Evolutionary conservation across 1,284 basidiomycete species (phyloP), one percentile per base, ranked within the genome.

Genomic region (Wallemia hederae): DNA sequence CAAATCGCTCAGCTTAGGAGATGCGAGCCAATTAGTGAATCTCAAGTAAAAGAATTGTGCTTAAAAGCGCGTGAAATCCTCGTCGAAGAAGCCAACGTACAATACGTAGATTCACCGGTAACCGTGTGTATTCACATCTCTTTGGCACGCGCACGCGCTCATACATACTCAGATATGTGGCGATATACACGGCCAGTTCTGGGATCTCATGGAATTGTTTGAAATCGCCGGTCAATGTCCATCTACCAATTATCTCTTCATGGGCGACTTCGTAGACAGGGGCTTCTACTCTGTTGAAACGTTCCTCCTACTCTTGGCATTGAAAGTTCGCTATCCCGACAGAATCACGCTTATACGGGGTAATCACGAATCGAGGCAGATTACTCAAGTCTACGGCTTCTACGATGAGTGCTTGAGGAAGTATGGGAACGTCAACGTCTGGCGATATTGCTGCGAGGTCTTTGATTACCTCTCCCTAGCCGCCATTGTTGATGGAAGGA

Each of bases 131-230:
- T 26, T 25, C 22, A n/a, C n/a, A n/a, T n/a, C n/a, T n/a, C n/a
- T n/a, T 56, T 58, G 55, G 26, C 17, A 39, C 14, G 17, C 59
- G 15, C 28, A 24, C 27, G 19, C 22, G 29, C 59, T 49, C 49
- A 59, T 17, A 17, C 33, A 28, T 61, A 39, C 2, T 24, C 66
- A 90, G 88, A 91, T 98, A 72, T 98, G 94, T 69, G 92, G 92
- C 24, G 94, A 98, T 73, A 98, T 98, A 60, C 92, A 98, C 69
- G 92, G 92, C 14, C 92, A 98, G 70, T 98, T 98, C 71, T 94
- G 85, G 71, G 92, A 98, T 71, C 78, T 98, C 65, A 82, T 96
- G 80, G 90, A 98, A 73, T 77, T 97, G 59, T 97, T 98, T 77
- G 83, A 83, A 69, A 82, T 94, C 31, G 94, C 92, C 26, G 91